A percentile compares a stretch with the other conserved stretches of the same genome.
Evolutionary conservation across 139 green algal species (phyloP).

Genomic region (Mychonastes homosphaera): DNA sequence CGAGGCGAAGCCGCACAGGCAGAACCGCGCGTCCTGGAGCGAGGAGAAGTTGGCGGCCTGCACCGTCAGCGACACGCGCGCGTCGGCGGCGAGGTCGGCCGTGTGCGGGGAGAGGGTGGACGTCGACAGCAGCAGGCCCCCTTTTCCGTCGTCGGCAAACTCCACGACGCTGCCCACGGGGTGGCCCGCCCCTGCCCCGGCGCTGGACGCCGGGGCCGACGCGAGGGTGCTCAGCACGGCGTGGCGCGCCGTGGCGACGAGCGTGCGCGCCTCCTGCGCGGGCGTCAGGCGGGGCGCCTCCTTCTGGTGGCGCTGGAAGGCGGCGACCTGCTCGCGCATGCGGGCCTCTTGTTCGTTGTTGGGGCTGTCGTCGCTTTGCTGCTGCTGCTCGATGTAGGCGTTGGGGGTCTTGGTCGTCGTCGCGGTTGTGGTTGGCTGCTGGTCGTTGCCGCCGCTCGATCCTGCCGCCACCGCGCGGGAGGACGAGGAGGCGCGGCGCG

Average conservation of each 20-base stretch:
- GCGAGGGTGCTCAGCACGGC: slow-evolving; percentile 52
- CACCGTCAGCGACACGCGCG: slow-evolving; percentile 46
- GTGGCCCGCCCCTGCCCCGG: slow-evolving; percentile 27
- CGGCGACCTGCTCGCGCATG: no score
- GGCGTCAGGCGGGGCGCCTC: slow-evolving; percentile 28
- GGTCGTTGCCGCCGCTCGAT: no score
- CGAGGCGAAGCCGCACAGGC: no score
- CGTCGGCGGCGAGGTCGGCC: slow-evolving; percentile 46
- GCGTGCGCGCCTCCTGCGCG: slow-evolving; percentile 54
- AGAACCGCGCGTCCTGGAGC: no score
- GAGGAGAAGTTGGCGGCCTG: slow-evolving; percentile 45
- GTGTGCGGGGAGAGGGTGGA: slow-evolving; percentile 55
- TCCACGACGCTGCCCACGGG: slow-evolving; percentile 56
- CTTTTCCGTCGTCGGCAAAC: slow-evolving; percentile 43
- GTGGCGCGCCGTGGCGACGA: slow-evolving; percentile 33
- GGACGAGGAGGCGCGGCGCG: no score
- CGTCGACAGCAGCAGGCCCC: slow-evolving; percentile 52
- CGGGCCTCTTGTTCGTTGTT: no score
- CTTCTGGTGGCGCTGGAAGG: slow-evolving; percentile 39
- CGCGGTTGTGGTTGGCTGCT: no score
- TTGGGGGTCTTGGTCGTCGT: no score
- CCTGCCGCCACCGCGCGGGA: no score
- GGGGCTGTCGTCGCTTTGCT: no score
- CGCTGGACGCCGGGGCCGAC: slow-evolving; percentile 35
- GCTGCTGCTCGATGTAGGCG: no score